A percentile compares a stretch with the other conserved stretches of the same genome.
Evolutionary conservation across 257 asterid species (phyloP).

Genomic region (Solanum sejunctum): DNA sequence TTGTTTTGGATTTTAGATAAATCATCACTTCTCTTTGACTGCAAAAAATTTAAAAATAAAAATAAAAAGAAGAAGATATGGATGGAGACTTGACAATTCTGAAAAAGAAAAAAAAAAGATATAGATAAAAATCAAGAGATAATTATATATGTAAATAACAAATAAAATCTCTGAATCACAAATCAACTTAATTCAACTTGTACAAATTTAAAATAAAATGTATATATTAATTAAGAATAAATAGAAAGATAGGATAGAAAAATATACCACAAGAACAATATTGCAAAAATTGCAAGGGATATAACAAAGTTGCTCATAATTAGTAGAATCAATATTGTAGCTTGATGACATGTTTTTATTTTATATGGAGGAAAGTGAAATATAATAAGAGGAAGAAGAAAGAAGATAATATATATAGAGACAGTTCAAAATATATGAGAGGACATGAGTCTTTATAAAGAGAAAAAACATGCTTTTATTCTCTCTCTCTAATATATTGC

Average conservation of each 20-base stretch:
- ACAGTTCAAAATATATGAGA: background rate
- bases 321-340: constrained; percentile 23
- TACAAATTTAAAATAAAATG: background rate
- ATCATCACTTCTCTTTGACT: constrained; percentile 33
- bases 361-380: background rate
- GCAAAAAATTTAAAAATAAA: constrained; percentile 25
- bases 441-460: background rate
- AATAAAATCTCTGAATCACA: background rate
- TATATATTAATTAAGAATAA: background rate
- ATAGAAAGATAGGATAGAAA: background rate
- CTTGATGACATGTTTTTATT: constrained; percentile 21
- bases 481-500: background rate
- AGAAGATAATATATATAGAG: background rate
- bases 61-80: constrained; percentile 7
- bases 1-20: background rate
- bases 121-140: background rate
- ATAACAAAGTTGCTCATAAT: constrained; percentile 61
- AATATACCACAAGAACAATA: constrained; percentile 75
- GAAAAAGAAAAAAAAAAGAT: background rate
- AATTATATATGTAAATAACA: background rate
- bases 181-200: constrained; percentile 44
- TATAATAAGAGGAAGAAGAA: background rate
- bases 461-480: background rate
- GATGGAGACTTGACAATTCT: constrained; percentile 65
- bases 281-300: constrained; percentile 89